These are phyloP conservation scores for Raphanus hybrid DNA, from an alignment of 441 rosid genomes.

Conservation along the genomic window DNA sequence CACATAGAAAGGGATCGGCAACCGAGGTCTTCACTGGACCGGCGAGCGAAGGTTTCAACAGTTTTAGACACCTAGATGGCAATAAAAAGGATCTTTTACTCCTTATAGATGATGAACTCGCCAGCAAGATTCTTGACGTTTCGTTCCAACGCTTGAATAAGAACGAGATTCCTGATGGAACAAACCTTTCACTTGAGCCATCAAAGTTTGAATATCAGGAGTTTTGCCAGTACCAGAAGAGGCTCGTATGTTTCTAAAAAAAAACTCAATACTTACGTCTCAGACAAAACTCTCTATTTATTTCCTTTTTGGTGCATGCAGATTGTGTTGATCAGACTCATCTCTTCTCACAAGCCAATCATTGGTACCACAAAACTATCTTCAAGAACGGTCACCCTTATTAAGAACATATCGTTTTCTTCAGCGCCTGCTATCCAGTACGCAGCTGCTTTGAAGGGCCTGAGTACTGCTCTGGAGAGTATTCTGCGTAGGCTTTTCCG, in stretches of 20 bases:
- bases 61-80: neutral
- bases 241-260: neutral
- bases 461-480: neutral
- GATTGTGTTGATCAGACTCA: neutral
- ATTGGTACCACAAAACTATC: neutral
- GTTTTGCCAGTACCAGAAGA: neutral
- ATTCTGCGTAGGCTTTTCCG: neutral
- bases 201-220: neutral
- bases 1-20: neutral
- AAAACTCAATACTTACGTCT: neutral
- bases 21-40: neutral
- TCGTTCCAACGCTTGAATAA: neutral
- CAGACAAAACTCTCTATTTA: neutral
- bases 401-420: neutral
- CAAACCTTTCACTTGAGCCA: conserved; percentile 2
- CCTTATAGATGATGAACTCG: neutral
- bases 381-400: neutral
- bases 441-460: neutral
- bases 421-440: neutral
- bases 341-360: conserved; percentile 3
- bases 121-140: neutral
- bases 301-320: neutral
- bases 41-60: neutral
- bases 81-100: neutral
- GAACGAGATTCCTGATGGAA: neutral